Base-by-base conservation (phyloP, 139 green algal species). In the Chlamydomonas eustigma region DNA sequence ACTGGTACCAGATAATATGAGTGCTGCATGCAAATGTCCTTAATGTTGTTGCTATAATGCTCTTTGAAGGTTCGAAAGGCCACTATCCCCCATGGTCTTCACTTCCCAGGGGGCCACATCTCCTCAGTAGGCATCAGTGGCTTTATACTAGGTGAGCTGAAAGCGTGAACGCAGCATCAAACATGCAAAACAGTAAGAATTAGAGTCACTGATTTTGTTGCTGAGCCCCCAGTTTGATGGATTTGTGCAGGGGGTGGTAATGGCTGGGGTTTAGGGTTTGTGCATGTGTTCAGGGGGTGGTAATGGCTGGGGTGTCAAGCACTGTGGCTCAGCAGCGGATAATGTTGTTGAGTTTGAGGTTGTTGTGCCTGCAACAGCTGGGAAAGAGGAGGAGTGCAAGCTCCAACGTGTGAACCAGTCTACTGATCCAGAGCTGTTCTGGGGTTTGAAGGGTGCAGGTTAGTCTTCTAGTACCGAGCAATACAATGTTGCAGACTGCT, bases 81-180 rank as follows among this genome's bases (percentile, higher is more conserved):
- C 4, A 68, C 39, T 5, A 64, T 64, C 32, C 8, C 44, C 1
- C 71, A 76, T 64, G 33, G 71, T 5, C 71, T 76, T 12, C 71
- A 76, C 44, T 76, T 76, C 50, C 71, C 71, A 2, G 71, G 44
- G 1, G 71, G 71, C 44, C 71, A 76, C 44, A 76, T 76, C 39
- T 76, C 71, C 12, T 51, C 22, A 2, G 71, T 76, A 2, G 71
- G 71, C 2, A 65, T 51, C 18, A 67, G 44, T 18, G 71, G 71
- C 3, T 76, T 76, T 32, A 76, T 76, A 32, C 44, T 76, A 2
- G 71, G 71, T 76, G 71, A 36, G 71, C 37, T 28, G 64, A 4
- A n/a, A n/a, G n/a, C n/a, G n/a, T n/a, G n/a, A n/a, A n/a, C n/a
- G n/a, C n/a, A n/a, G n/a, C 33, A 4, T 28, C 3, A 28, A 4